Base-by-base conservation (phyloP, 352 stramenopile genomes). In the Pythium rhizo-oryzae region DNA sequence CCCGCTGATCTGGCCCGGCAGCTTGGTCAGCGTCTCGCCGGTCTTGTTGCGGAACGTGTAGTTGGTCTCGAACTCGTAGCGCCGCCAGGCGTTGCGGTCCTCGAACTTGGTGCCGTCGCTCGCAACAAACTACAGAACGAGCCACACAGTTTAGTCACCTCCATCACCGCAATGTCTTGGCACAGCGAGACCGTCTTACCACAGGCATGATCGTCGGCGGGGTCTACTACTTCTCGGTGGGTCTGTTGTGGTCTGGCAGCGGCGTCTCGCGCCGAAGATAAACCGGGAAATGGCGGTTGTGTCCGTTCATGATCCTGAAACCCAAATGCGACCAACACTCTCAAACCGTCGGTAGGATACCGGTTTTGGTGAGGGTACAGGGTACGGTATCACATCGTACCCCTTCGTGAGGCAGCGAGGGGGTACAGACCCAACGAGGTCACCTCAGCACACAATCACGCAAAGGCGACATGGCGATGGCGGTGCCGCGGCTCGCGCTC, bases 51-150 rank as follows among this genome's bases (percentile, higher is more conserved):
- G 84, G 79, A 97, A 97, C 55, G 91, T 96, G 76, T 96, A 98
- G 59, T 94, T 94, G 53, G 87, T 94, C 63, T 97, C 88, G 71
- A 97, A 97, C 74, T 97, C 90, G 67, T 98, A 96, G 60, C 91
- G 84, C 41, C 87, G 81, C 82, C 89, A 97, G 23, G 79, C 79
- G 50, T 81, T 72, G 55, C 89, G 84, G 71, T 97, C 86, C 43
- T 89, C 80, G 35, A 97, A 97, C 70, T 82, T 82, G 46, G 78
- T 96, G 21, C 91, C 90, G 69, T 97, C 90, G n/a, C 76, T 92
- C n/a, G 90, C 89, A 28, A 81, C 88, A 66, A 96, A 97, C 62
- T 81, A 33, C 3, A 33, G 28, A 33, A 33, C 28, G 28, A 33
- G 3, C 28, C 28, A 33, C 28, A 33, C 28, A 33, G 6, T 33